These are phyloP conservation scores for Fusarium drepaniforme DNA, from an alignment of 2,329 filamentous ascomycete species.

Conservation along the genomic window DNA sequence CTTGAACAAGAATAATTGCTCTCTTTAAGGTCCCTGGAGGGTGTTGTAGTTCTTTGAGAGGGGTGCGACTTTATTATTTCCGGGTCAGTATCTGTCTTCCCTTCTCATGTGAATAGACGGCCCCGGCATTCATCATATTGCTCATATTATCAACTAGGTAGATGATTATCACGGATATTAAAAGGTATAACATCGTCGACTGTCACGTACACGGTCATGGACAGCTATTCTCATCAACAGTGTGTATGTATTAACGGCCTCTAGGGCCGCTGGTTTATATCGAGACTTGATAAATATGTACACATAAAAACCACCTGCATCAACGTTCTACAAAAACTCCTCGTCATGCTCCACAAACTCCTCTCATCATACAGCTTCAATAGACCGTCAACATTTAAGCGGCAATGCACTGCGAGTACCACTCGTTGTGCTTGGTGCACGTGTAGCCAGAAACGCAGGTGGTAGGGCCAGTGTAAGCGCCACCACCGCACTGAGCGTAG, in stretches of 20 bases:
- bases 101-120: too few relatives aligned
- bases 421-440: slow-evolving; percentile 40
- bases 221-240: not conserved
- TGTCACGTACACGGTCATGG: too few relatives aligned
- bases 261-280: slow-evolving; percentile 1
- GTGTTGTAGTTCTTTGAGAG: too few relatives aligned
- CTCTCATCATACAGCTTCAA: not conserved
- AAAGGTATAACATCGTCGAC: too few relatives aligned
- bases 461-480: slow-evolving; percentile 37
- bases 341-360: not conserved
- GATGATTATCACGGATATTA: too few relatives aligned
- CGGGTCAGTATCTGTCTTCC: too few relatives aligned
- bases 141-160: too few relatives aligned
- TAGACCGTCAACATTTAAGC: not conserved
- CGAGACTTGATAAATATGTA: slow-evolving; percentile 16
- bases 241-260: slow-evolving; percentile 9
- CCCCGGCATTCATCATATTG: too few relatives aligned
- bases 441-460: slow-evolving; percentile 37
- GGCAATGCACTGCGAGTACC: slow-evolving; percentile 45
- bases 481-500: slow-evolving; percentile 42
- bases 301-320: not conserved
- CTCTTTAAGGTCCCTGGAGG: too few relatives aligned
- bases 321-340: not conserved
- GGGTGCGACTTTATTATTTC: too few relatives aligned
- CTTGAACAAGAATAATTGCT: not conserved